phyloP scores from a whole-genome alignment of 768 basidiomycete genomes.

The Russula emetica region DNA sequence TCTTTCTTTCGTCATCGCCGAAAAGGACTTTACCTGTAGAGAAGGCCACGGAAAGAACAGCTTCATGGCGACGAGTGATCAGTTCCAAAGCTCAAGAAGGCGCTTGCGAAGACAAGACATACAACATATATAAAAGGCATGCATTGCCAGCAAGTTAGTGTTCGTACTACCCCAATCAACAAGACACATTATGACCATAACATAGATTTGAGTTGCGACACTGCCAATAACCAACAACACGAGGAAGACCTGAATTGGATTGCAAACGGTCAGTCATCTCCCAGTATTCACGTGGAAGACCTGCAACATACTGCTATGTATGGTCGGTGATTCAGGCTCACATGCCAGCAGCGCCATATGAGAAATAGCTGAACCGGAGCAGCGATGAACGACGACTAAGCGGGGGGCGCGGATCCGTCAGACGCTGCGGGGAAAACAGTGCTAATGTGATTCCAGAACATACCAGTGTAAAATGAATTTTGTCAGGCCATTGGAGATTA shows the following conservation, averaged over 20 bases:
- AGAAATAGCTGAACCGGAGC: constrained; percentile 33
- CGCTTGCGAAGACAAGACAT: background rate
- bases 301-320: constrained; percentile 2
- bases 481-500: constrained; percentile 12
- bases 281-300: background rate
- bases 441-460: background rate
- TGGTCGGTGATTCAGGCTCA: constrained; percentile 18
- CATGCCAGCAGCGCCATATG: constrained; percentile 33
- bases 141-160: background rate
- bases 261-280: background rate
- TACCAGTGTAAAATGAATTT: constrained; percentile 12
- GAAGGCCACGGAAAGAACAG: constrained; percentile 3
- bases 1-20: background rate
- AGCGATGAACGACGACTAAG: constrained; percentile 30
- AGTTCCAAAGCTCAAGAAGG: background rate
- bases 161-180: background rate
- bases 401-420: background rate
- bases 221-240: constrained; percentile 15
- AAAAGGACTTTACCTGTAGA: constrained; percentile 5
- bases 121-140: constrained; percentile 19
- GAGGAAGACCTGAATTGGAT: constrained; percentile 6
- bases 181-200: constrained; percentile 6
- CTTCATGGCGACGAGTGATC: background rate
- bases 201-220: background rate
- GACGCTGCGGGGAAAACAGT: background rate